Base-by-base conservation (phyloP, 2,329 filamentous ascomycete genomes). In the Lachnellula willkommii region DNA sequence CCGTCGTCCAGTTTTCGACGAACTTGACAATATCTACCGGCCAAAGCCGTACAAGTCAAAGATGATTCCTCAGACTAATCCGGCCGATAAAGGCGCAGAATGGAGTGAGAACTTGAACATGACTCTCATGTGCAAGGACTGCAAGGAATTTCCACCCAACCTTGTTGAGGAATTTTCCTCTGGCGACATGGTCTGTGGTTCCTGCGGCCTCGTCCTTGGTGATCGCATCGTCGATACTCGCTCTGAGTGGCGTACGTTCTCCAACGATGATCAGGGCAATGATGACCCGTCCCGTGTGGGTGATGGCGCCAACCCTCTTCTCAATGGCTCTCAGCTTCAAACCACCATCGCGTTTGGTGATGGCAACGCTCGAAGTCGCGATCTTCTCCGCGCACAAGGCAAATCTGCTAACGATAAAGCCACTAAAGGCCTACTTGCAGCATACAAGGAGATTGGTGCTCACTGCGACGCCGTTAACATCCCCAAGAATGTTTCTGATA, bases 261-360 rank as follows among this genome's bases (percentile, higher is more conserved):
- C 92, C 70, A 97, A 97, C 71, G 94, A 99, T 69, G 95, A 99
- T 71, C 90, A 96, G 72, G 90, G 90, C 68, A 92, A 89, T 68
- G 95, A 97, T 66, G 94, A 99, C 65, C 94, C 95, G 4, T 96
- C 91, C 57, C 94, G 94, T 90, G 93, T 99, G 63, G 94, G 94
- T 77, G 94, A 97, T 66, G 89, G 88, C 5, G 87, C 88, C 58
- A 96, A 97, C 69, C 87, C 90, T 53, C 84, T 99, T 45, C 81
- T 96, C 56, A 91, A 95, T 68, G 92, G 91, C 55, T 88, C 90
- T 62, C 91, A 96, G 74, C 84, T 96, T 47, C 85, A 92, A 69
- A 96, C 92, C 5, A 85, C 81, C 62, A 95, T 97, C 63, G 89
- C 89, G 49, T 95, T 89, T 69, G 88, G 87, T 56, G 90, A 93